Base-by-base conservation (phyloP, 352 stramenopile genomes). In the Pythium diclinum region DNA sequence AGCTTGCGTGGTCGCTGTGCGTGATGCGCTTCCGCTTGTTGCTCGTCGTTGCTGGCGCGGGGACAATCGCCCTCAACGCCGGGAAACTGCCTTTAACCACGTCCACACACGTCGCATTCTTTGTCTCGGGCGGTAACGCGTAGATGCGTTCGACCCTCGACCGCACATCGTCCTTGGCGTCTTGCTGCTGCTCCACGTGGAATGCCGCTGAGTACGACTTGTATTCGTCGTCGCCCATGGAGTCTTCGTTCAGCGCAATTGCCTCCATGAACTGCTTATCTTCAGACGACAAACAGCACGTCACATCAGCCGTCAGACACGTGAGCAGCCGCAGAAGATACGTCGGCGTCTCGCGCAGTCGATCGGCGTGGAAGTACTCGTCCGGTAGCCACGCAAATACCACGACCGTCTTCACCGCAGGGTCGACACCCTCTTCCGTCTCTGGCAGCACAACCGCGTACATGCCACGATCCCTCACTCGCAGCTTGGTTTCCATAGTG, bases 401-500 rank as follows among this genome's bases (percentile, higher is more conserved):
- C 23, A 54, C 47, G 23, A 54, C 23, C 3, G 47, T 54, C 46
- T 52, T 52, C 14, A 52, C 46, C 19, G n/a, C 16, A 5, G 3
- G 13, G 7, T 52, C 10, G 10, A 0, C 23, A 11, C 73, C 42
- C 97, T 99, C 65, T 95, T 84, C 7, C 25, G 25, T 28, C 66
- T 99, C 10, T 68, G 98, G 21, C 68, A 71, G 28, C 71, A 88
- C 19, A 16, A 76, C 32, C 0, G 58, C 64, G 51, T 87, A 94
- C 25, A 94, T 79, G 1, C 85, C 83, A 62, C 88, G 72, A 21
- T 91, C 73, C 8, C 67, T 46, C 3, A 46, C 33, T 6, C 70
- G 56, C 32, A 92, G 46, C 30, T 71, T 66, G 16, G n/a, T 63
- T 19, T 83, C 69, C 38, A 83, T 76, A 3, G 74, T 73, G 32